Base-by-base conservation (phyloP, 805 yeast species). In the Zygosaccharomyces siamensis region DNA sequence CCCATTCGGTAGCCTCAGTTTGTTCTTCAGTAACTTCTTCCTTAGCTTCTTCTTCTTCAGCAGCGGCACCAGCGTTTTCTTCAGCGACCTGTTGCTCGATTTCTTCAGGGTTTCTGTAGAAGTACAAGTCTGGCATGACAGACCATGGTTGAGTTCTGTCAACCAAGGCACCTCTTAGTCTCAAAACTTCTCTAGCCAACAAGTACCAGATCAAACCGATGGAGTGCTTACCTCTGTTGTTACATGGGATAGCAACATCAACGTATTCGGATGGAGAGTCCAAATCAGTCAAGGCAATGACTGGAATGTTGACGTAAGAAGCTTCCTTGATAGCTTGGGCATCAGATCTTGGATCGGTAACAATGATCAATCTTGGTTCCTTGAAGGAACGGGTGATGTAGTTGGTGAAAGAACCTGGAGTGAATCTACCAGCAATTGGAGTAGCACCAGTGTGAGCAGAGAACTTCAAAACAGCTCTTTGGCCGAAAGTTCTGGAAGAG, bases 31-130 rank as follows among this genome's bases (percentile, higher is more conserved):
- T 75, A 70, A 84, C 89, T 72, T 86, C 88, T 78, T 84, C 85
- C 78, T 83, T 88, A 68, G 81, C 88, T 66, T 77, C 81, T 64
- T 82, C 80, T 67, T 75, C 79, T 62, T 73, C 77, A 64, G 75
- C 77, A 67, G 83, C 83, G 81, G 84, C 84, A 73, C 80, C 89
- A 67, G 78, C 81, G 61, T 75, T 78, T 68, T 77, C 84, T 70
- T 81, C 86, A 66, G 79, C 80, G 65, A 75, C 79, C 64, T 77
- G 81, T 69, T 75, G 76, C 79, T 89, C 96, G 76, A 86, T 86
- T 80, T 93, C 99, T 82, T 92, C 98, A 72, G 99, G 99, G 81
- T 93, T 97, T 85, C 99, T 93, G 97, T 93, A 93, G 90, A 93
- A 93, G 90, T 90, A 93, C 77, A 93, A 84, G 81, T 93, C 99